Percentiles rank a stretch among this genome's conserved stretches.
These are phyloP conservation scores for Xylogone sp. DNA, from an alignment of 2,329 filamentous ascomycete genomes.

Conservation along the genomic window DNA sequence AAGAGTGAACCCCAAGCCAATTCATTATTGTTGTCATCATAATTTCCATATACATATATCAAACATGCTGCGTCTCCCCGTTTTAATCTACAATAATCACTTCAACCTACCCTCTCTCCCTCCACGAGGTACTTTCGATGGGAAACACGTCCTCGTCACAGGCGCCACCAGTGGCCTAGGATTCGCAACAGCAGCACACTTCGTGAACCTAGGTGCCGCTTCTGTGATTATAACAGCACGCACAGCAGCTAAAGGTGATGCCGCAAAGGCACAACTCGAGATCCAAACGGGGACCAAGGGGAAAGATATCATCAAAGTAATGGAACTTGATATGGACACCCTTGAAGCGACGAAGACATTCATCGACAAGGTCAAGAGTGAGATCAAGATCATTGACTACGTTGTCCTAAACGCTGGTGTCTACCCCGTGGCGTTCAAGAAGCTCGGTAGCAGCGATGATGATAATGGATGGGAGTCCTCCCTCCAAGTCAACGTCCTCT, in stretches of 20 bases:
- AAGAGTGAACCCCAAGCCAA: no score
- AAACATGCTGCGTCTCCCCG: conserved; percentile 9
- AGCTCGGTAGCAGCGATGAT: no score
- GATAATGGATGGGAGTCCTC: conserved; percentile 45
- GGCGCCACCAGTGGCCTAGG: conserved; percentile 39
- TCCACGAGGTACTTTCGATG: conserved; percentile 17
- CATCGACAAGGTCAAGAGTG: conserved; percentile 16
- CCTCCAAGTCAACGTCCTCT: conserved; percentile 55
- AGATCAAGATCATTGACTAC: conserved; percentile 22
- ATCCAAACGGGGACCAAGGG: conserved; percentile 12
- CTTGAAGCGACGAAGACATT: conserved; percentile 18
- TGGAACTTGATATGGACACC: conserved; percentile 22
- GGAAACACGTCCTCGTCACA: conserved; percentile 35
- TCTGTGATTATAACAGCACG: conserved; percentile 38
- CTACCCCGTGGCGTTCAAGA: conserved; percentile 11
- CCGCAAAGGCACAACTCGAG: conserved; percentile 34
- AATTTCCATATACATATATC: background rate
- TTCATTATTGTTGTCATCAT: no score
- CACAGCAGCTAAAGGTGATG: conserved; percentile 30
- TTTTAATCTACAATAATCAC: conserved; percentile 19
- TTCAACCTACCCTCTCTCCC: conserved; percentile 21
- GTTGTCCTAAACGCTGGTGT: conserved; percentile 28
- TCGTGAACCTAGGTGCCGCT: conserved; percentile 35
- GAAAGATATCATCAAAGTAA: conserved; percentile 17
- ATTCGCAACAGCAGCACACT: conserved; percentile 35